Evolutionary conservation across 257 asterid genomes (phyloP).

Genomic region (Buddleja alternifolia): DNA sequence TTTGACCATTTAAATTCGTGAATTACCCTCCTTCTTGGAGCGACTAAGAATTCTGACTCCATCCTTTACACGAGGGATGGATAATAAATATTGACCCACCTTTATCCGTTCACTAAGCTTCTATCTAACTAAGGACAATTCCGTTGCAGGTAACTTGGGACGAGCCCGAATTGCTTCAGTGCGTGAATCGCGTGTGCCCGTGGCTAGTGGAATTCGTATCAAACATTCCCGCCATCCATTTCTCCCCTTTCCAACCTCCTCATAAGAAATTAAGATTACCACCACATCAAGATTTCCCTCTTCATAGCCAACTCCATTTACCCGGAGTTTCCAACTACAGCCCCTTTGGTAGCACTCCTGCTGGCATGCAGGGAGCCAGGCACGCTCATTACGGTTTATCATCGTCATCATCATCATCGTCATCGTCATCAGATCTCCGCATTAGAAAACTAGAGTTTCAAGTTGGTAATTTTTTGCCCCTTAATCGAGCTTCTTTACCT

Average conservation of each 20-base stretch:
- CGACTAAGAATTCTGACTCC: no score
- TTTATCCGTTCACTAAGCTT: no score
- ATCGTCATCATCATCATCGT: no score
- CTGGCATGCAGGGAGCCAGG: conserved; percentile 98
- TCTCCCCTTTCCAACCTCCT: conserved; percentile 68
- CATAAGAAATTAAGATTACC: conserved; percentile 53
- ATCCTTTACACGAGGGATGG: no score
- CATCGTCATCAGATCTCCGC: conserved; percentile 54
- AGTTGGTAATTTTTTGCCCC: conserved; percentile 38
- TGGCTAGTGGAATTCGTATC: conserved; percentile 73
- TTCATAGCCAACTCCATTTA: conserved; percentile 45
- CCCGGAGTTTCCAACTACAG: conserved; percentile 50
- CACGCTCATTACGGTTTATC: conserved; percentile 65
- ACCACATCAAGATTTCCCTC: conserved; percentile 58
- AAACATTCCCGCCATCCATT: conserved; percentile 52
- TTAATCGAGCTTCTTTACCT: conserved; percentile 40
- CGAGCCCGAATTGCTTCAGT: conserved; percentile 69
- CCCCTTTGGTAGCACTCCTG: conserved; percentile 63
- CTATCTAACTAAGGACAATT: background rate
- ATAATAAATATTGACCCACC: no score
- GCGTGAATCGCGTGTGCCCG: conserved; percentile 63
- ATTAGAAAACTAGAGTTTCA: conserved; percentile 50
- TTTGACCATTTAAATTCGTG: no score
- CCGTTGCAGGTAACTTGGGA: conserved; percentile 68
- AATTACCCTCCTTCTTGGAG: no score